Evolutionary conservation across 345 rosid genomes (phyloP), one percentile per base, ranked within the genome.

Genomic region (Passiflora organensis): DNA sequence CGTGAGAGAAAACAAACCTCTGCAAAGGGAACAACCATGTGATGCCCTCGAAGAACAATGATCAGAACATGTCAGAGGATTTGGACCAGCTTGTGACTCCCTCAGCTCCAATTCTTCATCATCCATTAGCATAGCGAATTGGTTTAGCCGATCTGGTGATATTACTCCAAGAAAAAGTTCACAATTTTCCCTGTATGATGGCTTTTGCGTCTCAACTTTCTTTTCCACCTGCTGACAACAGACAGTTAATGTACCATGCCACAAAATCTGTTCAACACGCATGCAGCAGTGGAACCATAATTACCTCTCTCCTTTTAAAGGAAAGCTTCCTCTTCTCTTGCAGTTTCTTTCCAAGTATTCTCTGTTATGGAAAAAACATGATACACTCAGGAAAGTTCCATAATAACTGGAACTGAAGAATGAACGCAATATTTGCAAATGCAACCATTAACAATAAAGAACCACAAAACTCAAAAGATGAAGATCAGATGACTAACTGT

Each of bases 51-150:
- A 55, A 64, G 80, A 55, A 76, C 73, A 76, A 71, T 93, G 87
- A 59, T 81, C 82, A 48, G 83, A 79, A 74, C 95, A 81, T 34
- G 76, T 55, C 48, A 66, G 46, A 23, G 81, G 78, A 78, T 75
- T 76, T 21, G 72, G 72, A 60, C 90, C 83, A 47, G 84, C 82
- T 62, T 66, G 89, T 60, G 75, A 67, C 72, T 82, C 96, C 69
- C 87, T 82, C 72, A 82, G 68, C 77, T 93, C 99, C 66, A 93
- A 60, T 55, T 84, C 95, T 77, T 93, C 99, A 53, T 93, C 99
- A 74, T 93, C 99, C 55, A 75, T 77, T 62, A 86, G 79, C 75
- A 71, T 56, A 10, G 68, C 66, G 59, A 61, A 73, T 56, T 71
- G 76, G 66, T 77, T 75, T 50, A 60, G 66, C 48, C 58, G 37